phyloP scores from a whole-genome alignment of 2,329 filamentous ascomycete genomes.

The Lasiodiplodia sp. region DNA sequence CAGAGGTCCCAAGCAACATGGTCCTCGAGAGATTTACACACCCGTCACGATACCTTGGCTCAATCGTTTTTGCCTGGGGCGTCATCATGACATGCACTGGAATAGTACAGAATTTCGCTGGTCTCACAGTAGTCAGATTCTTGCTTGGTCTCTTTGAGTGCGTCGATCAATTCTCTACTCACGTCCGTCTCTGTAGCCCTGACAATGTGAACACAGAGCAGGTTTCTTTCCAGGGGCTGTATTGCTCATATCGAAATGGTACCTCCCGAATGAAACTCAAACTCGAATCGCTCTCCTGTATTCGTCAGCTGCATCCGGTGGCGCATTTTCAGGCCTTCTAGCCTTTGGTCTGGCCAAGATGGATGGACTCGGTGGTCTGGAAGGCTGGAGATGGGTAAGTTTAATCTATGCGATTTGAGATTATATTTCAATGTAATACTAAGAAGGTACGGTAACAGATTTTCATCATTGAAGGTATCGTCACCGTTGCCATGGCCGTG shows the following conservation, averaged over 20 bases:
- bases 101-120: slow-evolving; percentile 55
- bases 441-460: not conserved
- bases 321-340: slow-evolving; percentile 64
- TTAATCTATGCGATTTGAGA: not conserved
- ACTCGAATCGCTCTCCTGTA: slow-evolving; percentile 65
- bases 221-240: slow-evolving; percentile 42
- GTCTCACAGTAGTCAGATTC: slow-evolving; percentile 56
- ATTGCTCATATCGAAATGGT: slow-evolving; percentile 67
- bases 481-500: slow-evolving; percentile 29
- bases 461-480: slow-evolving; percentile 33
- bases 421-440: not conserved
- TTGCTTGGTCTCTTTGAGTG: slow-evolving; percentile 45
- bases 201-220: slow-evolving; percentile 31
- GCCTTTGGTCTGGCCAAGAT: slow-evolving; percentile 64
- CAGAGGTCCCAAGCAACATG: slow-evolving; percentile 61
- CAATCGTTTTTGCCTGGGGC: slow-evolving; percentile 55
- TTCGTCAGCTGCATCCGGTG: slow-evolving; percentile 60
- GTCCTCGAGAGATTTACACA: slow-evolving; percentile 63
- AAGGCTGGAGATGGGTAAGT: slow-evolving; percentile 41
- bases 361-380: slow-evolving; percentile 56
- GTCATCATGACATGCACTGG: slow-evolving; percentile 54
- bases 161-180: not conserved
- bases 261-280: slow-evolving; percentile 63
- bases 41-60: slow-evolving; percentile 41
- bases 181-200: not conserved